Evolutionary conservation across 2,329 filamentous ascomycete species (phyloP), one percentile per base, ranked within the genome.

Genomic region (Aspergillus latus): DNA sequence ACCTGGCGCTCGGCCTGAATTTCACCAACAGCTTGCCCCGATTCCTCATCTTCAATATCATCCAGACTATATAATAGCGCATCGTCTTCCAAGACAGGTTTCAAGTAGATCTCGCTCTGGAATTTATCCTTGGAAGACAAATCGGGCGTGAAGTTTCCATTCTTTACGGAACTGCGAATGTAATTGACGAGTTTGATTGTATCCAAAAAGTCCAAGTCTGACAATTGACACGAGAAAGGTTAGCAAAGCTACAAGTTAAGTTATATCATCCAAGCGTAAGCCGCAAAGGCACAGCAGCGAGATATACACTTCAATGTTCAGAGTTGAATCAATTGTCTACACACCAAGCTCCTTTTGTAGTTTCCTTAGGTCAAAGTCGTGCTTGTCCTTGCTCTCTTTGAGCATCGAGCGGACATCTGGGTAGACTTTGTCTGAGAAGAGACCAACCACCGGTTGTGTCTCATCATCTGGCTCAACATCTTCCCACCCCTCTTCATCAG

Each of bases 11-110:
- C 74, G 16, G 78, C 72, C 30, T 72, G 68, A 16, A 67, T 72
- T 63, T 60, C 69, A 60, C 59, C 21, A 21, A 21, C 59, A 52
- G 56, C 59, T 16, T 56, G 64, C 39, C 61, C 64, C 4, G 63
- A 63, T 2, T 66, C 71, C 13, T 74, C 65, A 10, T 75, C 73
- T 29, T 79, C 73, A 8, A 96, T 78, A 60, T 97, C 94, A 61
- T 96, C 93, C 16, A 99, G 80, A 54, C 84, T 89, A 69, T 95
- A 92, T 32, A 99, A 84, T 52, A 97, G 78, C 3, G 92, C 89
- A 71, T 99, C 94, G 63, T 97, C 91, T 57, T 94, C 88, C 6
- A 99, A 76, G 3, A 92, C 87, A 0, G 94, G 94, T 68, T 89
- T 88, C 57, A 99, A 80, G 68, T 87, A 95, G 62, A 83, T 81